Evolutionary conservation across 306 rosid genomes (phyloP), one percentile per base, ranked within the genome.

Genomic region (Acacia crassicarpa): DNA sequence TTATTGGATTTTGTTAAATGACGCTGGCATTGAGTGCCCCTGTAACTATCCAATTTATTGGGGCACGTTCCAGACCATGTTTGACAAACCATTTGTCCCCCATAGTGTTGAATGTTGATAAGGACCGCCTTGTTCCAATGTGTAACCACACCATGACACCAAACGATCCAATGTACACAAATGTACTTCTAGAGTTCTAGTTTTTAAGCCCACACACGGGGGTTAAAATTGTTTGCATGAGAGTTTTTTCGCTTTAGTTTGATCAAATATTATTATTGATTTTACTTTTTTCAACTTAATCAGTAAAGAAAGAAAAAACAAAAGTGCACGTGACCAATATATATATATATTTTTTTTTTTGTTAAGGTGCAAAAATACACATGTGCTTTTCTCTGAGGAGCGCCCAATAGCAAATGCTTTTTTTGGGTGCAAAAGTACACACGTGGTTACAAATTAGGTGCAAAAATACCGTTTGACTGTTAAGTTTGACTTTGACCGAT

Each of bases 91-190:
- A 27, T 25, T 62, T 62, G 68, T 14, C 25, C 23, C 75, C 80
- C 46, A 53, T n/a, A 2, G 16, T 38, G 13, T 46, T 5, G 75
- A 2, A 10, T 38, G 8, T 46, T 5, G 75, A 66, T 66, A 40
- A 51, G 80, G 69, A 79, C 19, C 66, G 38, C 73, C 62, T 51
- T 67, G 68, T 67, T 76, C 41, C n/a, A 66, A 83, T 23, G 68
- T 63, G 12, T 5, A 56, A 78, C 65, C 67, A n/a, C 4, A 67
- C 32, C 32, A 30, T 30, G 32, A 30, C 32, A 30, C 67, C 80
- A 63, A 30, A 30, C 10, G 13, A 4, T 27, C 68, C 68, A 8
- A 8, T n/a, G 62, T 8, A 8, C 12, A 56, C 27, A 20, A 56
- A 6, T 2, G 62, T 56, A 5, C 27, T 56, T 8, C 27, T 7